Evolutionary conservation across 495 filamentous ascomycete species (phyloP), one percentile per base, ranked within the genome.

Genomic region (Penicillium antarcticum): DNA sequence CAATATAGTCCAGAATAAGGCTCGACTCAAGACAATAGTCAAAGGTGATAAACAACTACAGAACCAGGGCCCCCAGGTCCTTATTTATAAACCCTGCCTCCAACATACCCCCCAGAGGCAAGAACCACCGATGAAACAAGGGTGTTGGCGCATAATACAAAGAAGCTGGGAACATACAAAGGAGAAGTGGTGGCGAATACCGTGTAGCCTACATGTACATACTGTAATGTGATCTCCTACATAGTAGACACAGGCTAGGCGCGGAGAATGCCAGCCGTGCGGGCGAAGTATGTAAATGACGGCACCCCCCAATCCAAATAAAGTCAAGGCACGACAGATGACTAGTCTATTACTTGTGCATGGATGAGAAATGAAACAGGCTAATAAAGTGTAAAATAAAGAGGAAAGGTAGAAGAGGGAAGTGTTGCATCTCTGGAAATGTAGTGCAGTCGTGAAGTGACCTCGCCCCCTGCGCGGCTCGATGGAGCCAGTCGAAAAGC

Each of bases 261-360:
- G 21, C 40, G 48, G 40, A 51, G 48, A 51, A 51, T 51, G 48
- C 32, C 12, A 13, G 33, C 32, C 31, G 16, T 14, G 24, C 21
- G 36, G 8, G 4, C 16, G 29, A 35, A 37, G n/a, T 35, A 44
- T 51, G 48, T 13, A 19, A 35, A 38, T 36, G 44, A 47, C 23
- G 33, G 21, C 2, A 16, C 6, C 9, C 23, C 17, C 12, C 18
- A 46, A 21, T 17, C 16, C 18, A 46, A 5, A 24, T 13, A 10
- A 17, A 36, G 14, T 14, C 26, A 29, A 29, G 26, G 26, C 5
- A 29, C 5, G 26, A 29, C 26, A 17, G 11, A 32, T 40, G 45
- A 47, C 31, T 13, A 8, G 26, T 29, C 26, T 29, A 29, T 29
- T 29, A 8, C 2, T 29, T 29, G 26, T 29, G 26, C 8, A 29